phyloP scores from a whole-genome alignment of 495 filamentous ascomycete genomes.

The Hyaloscypha finlandica region DNA sequence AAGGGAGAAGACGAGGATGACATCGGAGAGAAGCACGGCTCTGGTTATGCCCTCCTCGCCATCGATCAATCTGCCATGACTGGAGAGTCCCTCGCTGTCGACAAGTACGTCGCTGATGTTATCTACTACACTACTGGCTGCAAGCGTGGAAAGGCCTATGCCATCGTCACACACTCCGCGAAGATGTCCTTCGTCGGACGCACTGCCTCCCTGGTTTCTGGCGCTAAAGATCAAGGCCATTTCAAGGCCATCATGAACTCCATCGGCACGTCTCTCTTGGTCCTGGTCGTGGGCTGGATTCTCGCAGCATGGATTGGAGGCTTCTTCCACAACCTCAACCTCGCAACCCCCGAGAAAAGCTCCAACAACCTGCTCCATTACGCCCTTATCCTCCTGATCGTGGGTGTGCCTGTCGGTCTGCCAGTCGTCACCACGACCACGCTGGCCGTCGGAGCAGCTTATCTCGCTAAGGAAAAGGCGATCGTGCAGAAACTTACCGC shows the following conservation, averaged over 20 bases:
- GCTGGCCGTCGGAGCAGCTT: constrained; percentile 73
- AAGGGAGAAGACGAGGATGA: constrained; percentile 58
- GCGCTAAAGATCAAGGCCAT: constrained; percentile 71
- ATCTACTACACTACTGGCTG: constrained; percentile 78
- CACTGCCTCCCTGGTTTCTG: constrained; percentile 69
- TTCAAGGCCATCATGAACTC: constrained; percentile 85
- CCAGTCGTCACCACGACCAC: constrained; percentile 76
- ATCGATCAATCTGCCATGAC: constrained; percentile 76
- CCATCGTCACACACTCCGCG: constrained; percentile 62
- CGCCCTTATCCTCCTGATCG: constrained; percentile 67
- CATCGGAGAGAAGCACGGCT: constrained; percentile 54
- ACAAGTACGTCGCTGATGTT: constrained; percentile 74
- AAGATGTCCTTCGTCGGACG: constrained; percentile 72
- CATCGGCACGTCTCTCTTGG: constrained; percentile 66
- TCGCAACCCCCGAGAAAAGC: constrained; percentile 62
- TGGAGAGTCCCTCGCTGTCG: constrained; percentile 73
- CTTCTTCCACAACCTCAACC: constrained; percentile 70
- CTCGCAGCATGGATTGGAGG: constrained; percentile 72
- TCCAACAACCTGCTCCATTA: constrained; percentile 62
- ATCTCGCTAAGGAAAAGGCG: constrained; percentile 72
- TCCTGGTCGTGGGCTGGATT: constrained; percentile 74
- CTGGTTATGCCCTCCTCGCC: constrained; percentile 64
- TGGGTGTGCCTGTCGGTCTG: constrained; percentile 76
- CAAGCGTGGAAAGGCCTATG: constrained; percentile 77
- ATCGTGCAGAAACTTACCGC: constrained; percentile 77